phyloP scores from a whole-genome alignment of 805 yeast genomes.

The Zygosaccharomyces bailii region DNA sequence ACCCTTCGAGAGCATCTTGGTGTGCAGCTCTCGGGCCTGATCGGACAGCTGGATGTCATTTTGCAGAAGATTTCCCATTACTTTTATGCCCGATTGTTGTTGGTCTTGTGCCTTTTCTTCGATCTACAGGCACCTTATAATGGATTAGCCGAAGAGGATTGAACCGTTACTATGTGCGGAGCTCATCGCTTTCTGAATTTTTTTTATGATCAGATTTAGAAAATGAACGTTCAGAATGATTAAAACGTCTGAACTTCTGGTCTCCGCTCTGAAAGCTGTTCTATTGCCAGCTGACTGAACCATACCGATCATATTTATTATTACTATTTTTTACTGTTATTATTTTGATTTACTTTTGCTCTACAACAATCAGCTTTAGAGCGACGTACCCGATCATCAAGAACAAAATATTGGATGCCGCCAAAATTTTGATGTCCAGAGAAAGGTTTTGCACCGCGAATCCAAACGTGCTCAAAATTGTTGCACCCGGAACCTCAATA shows the following conservation, averaged over 20 bases:
- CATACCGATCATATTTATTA: background rate
- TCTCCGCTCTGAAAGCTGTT: too few species aligned
- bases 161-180: background rate
- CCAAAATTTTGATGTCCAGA: slow-evolving; percentile 60
- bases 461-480: slow-evolving; percentile 92
- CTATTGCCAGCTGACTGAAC: background rate
- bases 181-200: slow-evolving; percentile 13
- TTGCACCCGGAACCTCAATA: slow-evolving; percentile 97
- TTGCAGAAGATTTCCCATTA: slow-evolving; percentile 13
- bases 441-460: slow-evolving; percentile 76
- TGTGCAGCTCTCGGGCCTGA: slow-evolving; percentile 57
- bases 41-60: slow-evolving; percentile 31
- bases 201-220: background rate
- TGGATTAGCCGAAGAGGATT: background rate
- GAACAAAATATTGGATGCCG: slow-evolving; percentile 55
- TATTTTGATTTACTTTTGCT: slow-evolving; percentile 48
- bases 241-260: background rate
- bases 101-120: background rate
- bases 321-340: background rate
- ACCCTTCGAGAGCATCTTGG: slow-evolving; percentile 53
- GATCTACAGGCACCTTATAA: too few species aligned
- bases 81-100: background rate
- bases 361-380: slow-evolving; percentile 69
- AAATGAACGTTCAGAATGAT: slow-evolving; percentile 6
- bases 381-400: slow-evolving; percentile 69